phyloP scores from a whole-genome alignment of 2,329 filamentous ascomycete species.

The Botryotinia calthae region DNA sequence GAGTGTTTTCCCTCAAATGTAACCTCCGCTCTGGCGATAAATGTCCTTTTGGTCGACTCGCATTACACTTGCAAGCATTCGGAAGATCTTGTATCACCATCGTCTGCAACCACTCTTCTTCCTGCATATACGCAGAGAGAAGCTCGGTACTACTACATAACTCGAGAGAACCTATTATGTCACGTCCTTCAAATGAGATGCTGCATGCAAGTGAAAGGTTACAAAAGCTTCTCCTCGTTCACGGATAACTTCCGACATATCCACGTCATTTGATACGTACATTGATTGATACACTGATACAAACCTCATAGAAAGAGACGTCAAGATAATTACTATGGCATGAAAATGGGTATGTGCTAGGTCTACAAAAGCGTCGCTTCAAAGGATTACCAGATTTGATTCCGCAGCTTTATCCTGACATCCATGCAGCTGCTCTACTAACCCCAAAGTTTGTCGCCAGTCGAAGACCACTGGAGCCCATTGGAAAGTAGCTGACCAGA shows the following conservation, averaged over 20 bases:
- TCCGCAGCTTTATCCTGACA: slow-evolving; percentile 59
- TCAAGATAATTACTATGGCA: neutral
- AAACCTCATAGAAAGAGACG: neutral
- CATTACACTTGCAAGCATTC: slow-evolving; percentile 15
- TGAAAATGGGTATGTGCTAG: slow-evolving; percentile 1
- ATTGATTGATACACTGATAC: neutral
- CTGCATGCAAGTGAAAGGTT: slow-evolving; percentile 3
- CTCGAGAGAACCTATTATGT: slow-evolving; percentile 5
- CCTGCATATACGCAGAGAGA: slow-evolving; percentile 1
- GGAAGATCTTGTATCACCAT: slow-evolving; percentile 17
- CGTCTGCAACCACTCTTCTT: neutral
- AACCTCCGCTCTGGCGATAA: neutral
- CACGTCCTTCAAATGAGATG: slow-evolving; percentile 11
- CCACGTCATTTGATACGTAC: slow-evolving; percentile 10
- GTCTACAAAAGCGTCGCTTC: neutral
- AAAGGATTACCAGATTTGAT: neutral
- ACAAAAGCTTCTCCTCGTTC: slow-evolving; percentile 5
- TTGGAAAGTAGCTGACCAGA: slow-evolving; percentile 94
- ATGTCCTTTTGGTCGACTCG: slow-evolving; percentile 5
- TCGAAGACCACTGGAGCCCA: slow-evolving; percentile 86
- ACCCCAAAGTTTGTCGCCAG: slow-evolving; percentile 85
- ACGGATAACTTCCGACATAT: slow-evolving; percentile 11
- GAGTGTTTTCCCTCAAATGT: neutral
- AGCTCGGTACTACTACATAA: neutral
- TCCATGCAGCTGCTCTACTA: slow-evolving; percentile 81